Evolutionary conservation across 2,329 filamentous ascomycete species (phyloP).

Genomic region (Trichocomaceae sp.): DNA sequence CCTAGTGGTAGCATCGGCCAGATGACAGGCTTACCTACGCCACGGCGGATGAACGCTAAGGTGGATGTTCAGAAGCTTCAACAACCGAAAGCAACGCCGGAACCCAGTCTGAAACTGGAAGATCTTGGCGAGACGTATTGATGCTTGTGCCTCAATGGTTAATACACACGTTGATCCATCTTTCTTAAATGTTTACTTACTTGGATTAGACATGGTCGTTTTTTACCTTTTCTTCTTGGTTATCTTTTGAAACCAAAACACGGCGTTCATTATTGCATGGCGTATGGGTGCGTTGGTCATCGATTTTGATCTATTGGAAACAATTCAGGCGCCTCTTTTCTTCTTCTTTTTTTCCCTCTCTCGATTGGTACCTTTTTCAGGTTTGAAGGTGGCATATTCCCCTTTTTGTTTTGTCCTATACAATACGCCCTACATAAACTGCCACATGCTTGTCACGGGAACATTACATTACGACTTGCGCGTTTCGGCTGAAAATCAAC

Average conservation of each 20-base stretch:
- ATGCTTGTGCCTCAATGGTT: conserved; percentile 9
- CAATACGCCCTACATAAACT: conserved; percentile 5
- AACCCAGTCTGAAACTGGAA: conserved; percentile 45
- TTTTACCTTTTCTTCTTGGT: neutral
- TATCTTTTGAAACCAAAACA: neutral
- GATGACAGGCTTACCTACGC: conserved; percentile 33
- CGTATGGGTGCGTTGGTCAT: conserved; percentile 10
- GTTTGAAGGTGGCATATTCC: neutral
- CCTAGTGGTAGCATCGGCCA: conserved; percentile 40
- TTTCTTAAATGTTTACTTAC: conserved; percentile 8
- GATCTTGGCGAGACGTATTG: conserved; percentile 55
- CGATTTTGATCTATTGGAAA: neutral
- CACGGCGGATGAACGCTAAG: conserved; percentile 35
- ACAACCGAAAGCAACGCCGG: conserved; percentile 42
- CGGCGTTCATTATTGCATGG: conserved; percentile 11
- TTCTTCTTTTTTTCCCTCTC: neutral
- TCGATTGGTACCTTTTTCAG: neutral
- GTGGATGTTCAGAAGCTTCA: conserved; percentile 32
- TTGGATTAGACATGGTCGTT: neutral
- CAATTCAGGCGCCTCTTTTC: conserved; percentile 3
- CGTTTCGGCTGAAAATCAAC: neutral
- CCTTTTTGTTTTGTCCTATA: neutral
- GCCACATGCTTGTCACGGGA: conserved; percentile 2
- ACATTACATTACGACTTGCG: neutral
- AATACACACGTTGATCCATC: conserved; percentile 6